Conservation (phyloP, 768 basidiomycete species). For the Suillus paluster region DNA sequence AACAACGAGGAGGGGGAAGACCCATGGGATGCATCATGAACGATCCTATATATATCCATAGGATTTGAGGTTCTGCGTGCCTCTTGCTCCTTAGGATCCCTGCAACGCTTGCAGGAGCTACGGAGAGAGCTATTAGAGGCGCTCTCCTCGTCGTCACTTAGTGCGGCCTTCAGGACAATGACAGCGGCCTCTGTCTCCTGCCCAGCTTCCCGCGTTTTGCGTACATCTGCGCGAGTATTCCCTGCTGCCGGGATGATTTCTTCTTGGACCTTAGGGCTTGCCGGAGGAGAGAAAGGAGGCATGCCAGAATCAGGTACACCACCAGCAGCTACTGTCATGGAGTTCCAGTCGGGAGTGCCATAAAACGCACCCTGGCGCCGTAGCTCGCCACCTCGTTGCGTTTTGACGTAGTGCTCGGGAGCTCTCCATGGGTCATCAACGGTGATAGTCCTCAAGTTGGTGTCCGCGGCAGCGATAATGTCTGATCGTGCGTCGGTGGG, state of each 20-base stretch:
- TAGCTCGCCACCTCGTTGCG: not conserved
- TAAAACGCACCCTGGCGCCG: constrained; percentile 11
- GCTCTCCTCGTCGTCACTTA: not conserved
- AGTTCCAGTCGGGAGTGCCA: constrained; percentile 3
- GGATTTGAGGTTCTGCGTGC: not conserved
- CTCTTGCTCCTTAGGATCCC: not conserved
- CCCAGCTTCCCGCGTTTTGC: not conserved
- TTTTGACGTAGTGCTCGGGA: not conserved
- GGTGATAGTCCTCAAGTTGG: not conserved
- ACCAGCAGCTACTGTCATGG: not conserved
- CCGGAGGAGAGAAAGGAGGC: not conserved
- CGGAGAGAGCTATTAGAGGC: not conserved
- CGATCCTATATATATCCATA: not conserved
- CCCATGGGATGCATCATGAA: not conserved
- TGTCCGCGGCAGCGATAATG: not conserved
- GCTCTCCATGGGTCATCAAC: not conserved
- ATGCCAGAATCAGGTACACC: not conserved
- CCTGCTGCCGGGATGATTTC: not conserved
- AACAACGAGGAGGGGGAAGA: not conserved
- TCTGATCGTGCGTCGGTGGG: not conserved
- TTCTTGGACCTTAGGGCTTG: not conserved
- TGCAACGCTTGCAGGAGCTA: not conserved
- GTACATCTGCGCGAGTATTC: not conserved
- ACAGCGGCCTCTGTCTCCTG: not conserved
- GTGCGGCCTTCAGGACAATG: too few relatives aligned